phyloP scores from a whole-genome alignment of 2,329 filamentous ascomycete species.

The Delphinella strobiligena region DNA sequence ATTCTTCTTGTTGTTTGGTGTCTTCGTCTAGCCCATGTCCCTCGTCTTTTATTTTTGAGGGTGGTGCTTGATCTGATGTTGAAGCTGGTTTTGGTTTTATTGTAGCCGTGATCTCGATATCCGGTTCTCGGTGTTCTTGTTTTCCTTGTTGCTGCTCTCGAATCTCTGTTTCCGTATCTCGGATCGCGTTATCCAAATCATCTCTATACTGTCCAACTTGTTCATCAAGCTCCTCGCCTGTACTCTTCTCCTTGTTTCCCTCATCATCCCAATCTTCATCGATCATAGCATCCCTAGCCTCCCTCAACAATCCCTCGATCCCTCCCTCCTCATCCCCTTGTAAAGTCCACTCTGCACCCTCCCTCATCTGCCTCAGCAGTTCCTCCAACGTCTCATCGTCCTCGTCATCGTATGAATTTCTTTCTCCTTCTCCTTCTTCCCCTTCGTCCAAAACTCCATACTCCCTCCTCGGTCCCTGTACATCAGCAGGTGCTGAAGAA shows the following conservation, averaged over 20 bases:
- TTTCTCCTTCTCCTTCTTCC: conserved; percentile 14
- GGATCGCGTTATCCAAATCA: conserved; percentile 2
- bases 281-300: conserved; percentile 28
- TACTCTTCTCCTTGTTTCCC: conserved; percentile 15
- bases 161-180: conserved; percentile 2
- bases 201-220: neutral
- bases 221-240: neutral
- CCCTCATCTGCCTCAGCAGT: conserved; percentile 29
- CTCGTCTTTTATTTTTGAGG: conserved; percentile 8
- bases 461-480: conserved; percentile 6
- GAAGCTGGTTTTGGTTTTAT: neutral
- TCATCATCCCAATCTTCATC: conserved; percentile 13
- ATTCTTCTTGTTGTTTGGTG: conserved; percentile 16
- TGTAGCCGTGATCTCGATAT: neutral
- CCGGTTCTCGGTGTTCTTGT: too few relatives aligned
- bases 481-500: conserved; percentile 6
- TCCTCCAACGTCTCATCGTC: conserved; percentile 37
- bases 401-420: conserved; percentile 22
- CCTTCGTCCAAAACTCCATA: too few relatives aligned
- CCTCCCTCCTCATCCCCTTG: conserved; percentile 27
- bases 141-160: too few relatives aligned
- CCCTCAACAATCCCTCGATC: conserved; percentile 28
- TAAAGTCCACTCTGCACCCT: conserved; percentile 28
- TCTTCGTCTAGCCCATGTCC: too few relatives aligned
- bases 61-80: neutral